These are phyloP conservation scores for Eucalyptus rudis DNA, from an alignment of 345 rosid genomes.

Conservation along the genomic window DNA sequence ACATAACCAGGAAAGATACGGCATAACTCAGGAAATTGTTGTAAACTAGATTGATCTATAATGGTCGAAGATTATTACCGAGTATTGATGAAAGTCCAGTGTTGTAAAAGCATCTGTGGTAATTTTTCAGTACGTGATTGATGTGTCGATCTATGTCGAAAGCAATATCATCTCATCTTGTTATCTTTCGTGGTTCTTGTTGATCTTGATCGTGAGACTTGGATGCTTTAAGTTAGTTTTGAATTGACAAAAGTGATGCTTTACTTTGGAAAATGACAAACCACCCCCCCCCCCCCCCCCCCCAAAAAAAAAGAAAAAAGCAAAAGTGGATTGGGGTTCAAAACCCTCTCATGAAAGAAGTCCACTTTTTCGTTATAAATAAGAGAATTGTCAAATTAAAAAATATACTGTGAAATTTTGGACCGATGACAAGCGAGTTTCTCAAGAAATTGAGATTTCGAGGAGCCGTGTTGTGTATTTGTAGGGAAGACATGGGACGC, in stretches of 20 bases:
- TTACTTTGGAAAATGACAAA: background rate
- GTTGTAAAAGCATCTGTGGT: background rate
- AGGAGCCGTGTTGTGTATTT: background rate
- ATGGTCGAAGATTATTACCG: background rate
- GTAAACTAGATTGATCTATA: background rate
- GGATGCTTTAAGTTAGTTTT: accelerated
- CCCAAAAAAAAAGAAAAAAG: accelerated
- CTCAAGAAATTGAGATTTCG: background rate
- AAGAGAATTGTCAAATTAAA: background rate
- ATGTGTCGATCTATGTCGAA: background rate
- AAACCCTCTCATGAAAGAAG: background rate
- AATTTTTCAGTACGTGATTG: background rate
- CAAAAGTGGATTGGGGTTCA: background rate
- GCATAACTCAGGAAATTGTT: background rate
- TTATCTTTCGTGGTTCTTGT: background rate
- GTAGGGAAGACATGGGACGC: background rate
- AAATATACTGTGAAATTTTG: background rate
- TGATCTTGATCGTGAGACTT: background rate
- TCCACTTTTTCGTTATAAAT: background rate
- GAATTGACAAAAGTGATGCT: background rate
- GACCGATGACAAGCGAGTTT: background rate
- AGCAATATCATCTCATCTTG: background rate
- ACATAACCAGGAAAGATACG: background rate
- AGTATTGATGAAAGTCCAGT: background rate
- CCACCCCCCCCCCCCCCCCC: too few relatives aligned